These are phyloP conservation scores for Casuarina equisetifolia DNA, from an alignment of 306 rosid species.

Conservation along the genomic window DNA sequence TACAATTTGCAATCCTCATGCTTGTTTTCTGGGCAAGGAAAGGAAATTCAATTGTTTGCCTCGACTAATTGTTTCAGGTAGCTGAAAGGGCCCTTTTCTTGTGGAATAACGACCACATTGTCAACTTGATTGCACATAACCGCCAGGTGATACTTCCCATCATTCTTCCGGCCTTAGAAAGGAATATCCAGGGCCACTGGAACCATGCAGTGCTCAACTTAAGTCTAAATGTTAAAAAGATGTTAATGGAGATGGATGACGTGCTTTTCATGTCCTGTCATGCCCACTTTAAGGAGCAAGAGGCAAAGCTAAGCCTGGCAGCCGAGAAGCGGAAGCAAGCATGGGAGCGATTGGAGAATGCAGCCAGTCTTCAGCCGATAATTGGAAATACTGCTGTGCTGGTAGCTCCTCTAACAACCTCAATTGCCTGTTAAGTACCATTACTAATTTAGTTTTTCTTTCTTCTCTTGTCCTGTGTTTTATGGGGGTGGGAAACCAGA, in stretches of 20 bases:
- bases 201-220: conserved; percentile 85
- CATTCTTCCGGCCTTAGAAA: conserved; percentile 78
- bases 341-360: conserved; percentile 75
- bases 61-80: conserved; percentile 58
- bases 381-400: conserved; percentile 80
- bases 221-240: conserved; percentile 72
- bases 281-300: conserved; percentile 63
- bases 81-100: conserved; percentile 96
- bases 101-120: conserved; percentile 88
- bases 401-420: conserved; percentile 55
- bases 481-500: conserved; percentile 42
- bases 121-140: conserved; percentile 82
- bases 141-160: conserved; percentile 79
- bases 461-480: conserved; percentile 27
- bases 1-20: conserved; percentile 14
- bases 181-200: conserved; percentile 80
- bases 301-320: conserved; percentile 40
- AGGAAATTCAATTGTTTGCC: neutral
- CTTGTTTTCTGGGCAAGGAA: neutral
- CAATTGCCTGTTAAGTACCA: conserved; percentile 40
- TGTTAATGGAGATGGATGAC: conserved; percentile 90
- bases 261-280: conserved; percentile 64
- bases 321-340: conserved; percentile 68
- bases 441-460: conserved; percentile 26
- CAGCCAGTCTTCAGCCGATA: conserved; percentile 70